Conservation (phyloP, 2,329 filamentous ascomycete species). For the Aschersonia sp. region DNA sequence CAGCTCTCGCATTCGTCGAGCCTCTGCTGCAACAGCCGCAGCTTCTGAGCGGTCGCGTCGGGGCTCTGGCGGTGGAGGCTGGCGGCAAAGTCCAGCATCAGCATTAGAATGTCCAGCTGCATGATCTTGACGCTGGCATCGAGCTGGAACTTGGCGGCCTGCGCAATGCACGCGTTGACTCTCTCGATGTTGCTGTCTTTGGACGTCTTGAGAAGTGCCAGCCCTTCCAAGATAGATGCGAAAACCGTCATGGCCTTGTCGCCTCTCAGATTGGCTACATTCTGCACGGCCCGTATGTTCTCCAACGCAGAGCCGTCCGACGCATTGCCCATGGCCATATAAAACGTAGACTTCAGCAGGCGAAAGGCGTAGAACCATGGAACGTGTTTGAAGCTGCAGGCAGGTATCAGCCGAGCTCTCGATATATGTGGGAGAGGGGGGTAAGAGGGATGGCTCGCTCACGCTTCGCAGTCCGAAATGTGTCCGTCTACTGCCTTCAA, state of each 20-base stretch:
- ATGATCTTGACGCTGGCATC: conserved; percentile 47
- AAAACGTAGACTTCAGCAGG: conserved; percentile 56
- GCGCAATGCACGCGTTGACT: conserved; percentile 60
- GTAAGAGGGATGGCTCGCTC: conserved; percentile 12
- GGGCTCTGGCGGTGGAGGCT: conserved; percentile 49
- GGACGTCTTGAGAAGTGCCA: conserved; percentile 50
- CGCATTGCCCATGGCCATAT: conserved; percentile 44
- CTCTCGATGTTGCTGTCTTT: conserved; percentile 53
- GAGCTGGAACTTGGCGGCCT: conserved; percentile 56
- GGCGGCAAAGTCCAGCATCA: conserved; percentile 57
- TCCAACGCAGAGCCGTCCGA: conserved; percentile 52
- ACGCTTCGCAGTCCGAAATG: conserved; percentile 54
- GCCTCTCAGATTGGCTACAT: conserved; percentile 41
- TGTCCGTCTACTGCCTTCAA: conserved; percentile 57
- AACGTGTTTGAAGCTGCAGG: conserved; percentile 42
- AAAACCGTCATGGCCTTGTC: conserved; percentile 52
- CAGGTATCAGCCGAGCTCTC: too few species aligned
- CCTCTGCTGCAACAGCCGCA: conserved; percentile 44
- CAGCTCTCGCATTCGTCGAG: conserved; percentile 43
- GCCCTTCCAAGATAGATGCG: conserved; percentile 52
- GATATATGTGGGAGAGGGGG: too few species aligned
- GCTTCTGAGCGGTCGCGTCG: conserved; percentile 41
- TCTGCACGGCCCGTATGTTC: conserved; percentile 49
- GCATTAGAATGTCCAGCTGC: conserved; percentile 50
- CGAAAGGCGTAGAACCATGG: conserved; percentile 68